Evolutionary conservation across 352 stramenopile species (phyloP).

Genomic region (Globisporangium sylvaticum): DNA sequence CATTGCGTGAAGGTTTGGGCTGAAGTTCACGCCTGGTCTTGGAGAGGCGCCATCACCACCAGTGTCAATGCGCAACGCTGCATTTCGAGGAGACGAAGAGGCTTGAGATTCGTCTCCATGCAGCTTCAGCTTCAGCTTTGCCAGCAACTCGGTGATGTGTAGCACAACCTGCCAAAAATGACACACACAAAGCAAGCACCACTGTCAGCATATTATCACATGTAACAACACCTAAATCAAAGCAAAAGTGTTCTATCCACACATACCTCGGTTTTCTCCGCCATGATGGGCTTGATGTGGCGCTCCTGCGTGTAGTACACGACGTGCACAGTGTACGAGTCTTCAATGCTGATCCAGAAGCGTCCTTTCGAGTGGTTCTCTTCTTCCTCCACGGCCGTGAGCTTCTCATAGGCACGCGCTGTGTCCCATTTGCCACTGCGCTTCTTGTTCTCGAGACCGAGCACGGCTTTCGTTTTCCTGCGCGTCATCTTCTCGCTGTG

Average conservation of each 20-base stretch:
- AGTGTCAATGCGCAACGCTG: not conserved
- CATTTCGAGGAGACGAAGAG: not conserved
- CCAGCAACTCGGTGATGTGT: constrained; percentile 50
- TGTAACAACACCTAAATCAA: not conserved
- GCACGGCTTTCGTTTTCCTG: constrained; percentile 27
- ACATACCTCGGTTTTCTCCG: constrained; percentile 66
- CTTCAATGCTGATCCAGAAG: constrained; percentile 74
- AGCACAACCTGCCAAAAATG: constrained; percentile 39
- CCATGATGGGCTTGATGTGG: constrained; percentile 53
- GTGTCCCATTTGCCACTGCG: constrained; percentile 37
- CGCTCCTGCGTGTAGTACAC: constrained; percentile 75
- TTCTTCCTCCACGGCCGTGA: constrained; percentile 16
- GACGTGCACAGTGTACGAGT: constrained; percentile 64
- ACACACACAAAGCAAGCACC: not conserved
- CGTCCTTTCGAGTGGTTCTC: constrained; percentile 25
- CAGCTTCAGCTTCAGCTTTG: constrained; percentile 32
- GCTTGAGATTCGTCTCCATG: constrained; percentile 17
- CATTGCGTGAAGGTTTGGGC: not conserved
- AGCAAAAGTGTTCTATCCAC: constrained; percentile 2
- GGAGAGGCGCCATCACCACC: not conserved
- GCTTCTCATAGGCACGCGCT: constrained; percentile 33
- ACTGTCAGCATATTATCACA: not conserved
- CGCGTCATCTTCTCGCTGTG: constrained; percentile 26
- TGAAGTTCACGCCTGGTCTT: not conserved
- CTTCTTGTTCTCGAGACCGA: constrained; percentile 46